phyloP scores from a whole-genome alignment of 225 moss, liverwort and hornwort genomes.

The Asterella californica region DNA sequence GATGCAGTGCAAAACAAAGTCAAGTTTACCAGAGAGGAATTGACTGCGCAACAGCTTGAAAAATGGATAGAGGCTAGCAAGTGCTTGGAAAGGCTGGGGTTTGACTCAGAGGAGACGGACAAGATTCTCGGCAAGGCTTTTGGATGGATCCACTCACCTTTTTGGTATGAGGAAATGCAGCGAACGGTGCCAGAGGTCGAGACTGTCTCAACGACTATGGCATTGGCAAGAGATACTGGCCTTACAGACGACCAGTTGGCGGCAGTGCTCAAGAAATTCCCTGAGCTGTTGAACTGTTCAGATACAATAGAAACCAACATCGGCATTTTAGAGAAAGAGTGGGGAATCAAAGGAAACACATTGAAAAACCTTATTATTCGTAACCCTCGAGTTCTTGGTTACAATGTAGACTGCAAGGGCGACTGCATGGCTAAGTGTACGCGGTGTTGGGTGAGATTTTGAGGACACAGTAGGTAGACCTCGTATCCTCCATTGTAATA shows the following conservation, averaged over 20 bases:
- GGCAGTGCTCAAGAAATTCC: conserved; percentile 71
- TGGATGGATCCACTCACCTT: conserved; percentile 84
- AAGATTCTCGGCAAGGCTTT: conserved; percentile 73
- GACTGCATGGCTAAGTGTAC: conserved; percentile 84
- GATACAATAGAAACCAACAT: conserved; percentile 60
- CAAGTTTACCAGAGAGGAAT: conserved; percentile 53
- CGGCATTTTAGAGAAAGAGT: conserved; percentile 62
- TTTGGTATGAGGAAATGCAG: conserved; percentile 74
- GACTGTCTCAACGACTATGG: conserved; percentile 42
- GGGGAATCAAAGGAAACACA: conserved; percentile 71
- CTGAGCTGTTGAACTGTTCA: conserved; percentile 64
- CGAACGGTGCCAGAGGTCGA: conserved; percentile 55
- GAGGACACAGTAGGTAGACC: background rate
- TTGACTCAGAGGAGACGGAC: conserved; percentile 56
- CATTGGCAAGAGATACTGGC: conserved; percentile 52
- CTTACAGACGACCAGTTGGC: conserved; percentile 45
- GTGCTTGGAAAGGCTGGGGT: conserved; percentile 61
- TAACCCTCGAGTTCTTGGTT: conserved; percentile 81
- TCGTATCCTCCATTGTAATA: background rate
- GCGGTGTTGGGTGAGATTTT: conserved; percentile 90
- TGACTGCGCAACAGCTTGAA: conserved; percentile 59
- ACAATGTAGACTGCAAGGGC: conserved; percentile 72
- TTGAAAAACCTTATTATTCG: conserved; percentile 66
- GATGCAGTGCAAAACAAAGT: conserved; percentile 40
- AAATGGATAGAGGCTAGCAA: conserved; percentile 58